phyloP scores from a whole-genome alignment of 176 grass and related monocot genomes.

The Cenchrus americanus region DNA sequence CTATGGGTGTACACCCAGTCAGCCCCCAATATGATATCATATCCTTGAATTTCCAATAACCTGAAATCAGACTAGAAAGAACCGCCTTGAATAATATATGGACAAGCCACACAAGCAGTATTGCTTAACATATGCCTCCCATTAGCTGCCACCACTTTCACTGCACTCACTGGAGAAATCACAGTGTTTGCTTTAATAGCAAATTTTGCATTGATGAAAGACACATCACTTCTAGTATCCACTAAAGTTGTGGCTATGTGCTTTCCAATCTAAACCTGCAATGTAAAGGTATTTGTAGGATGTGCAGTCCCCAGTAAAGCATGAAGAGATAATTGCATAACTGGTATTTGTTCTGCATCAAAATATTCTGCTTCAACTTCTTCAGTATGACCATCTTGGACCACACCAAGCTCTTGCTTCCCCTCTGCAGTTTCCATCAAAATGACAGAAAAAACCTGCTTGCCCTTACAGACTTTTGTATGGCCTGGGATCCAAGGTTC shows the following conservation, averaged over 20 bases:
- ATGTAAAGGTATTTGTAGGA: not conserved
- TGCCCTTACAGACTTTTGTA: no score
- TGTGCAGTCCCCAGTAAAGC: not conserved
- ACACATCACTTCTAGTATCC: not conserved
- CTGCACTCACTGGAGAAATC: no score
- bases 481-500: no score
- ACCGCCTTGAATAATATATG: no score
- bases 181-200: no score
- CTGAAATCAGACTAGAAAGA: no score
- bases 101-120: no score
- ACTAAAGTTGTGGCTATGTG: not conserved
- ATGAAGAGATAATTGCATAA: not conserved
- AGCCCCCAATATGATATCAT: no score
- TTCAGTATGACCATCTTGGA: not conserved
- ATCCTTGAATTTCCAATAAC: no score
- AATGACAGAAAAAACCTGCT: no score
- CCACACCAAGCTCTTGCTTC: not conserved
- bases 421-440: not conserved
- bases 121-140: not conserved
- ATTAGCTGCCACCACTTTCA: not conserved
- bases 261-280: not conserved
- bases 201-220: not conserved
- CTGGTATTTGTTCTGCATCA: not conserved
- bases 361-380: no score
- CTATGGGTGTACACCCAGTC: no score